These are phyloP conservation scores for Wickerhamiella occidentalis DNA, from an alignment of 805 yeast genomes.

Conservation along the genomic window DNA sequence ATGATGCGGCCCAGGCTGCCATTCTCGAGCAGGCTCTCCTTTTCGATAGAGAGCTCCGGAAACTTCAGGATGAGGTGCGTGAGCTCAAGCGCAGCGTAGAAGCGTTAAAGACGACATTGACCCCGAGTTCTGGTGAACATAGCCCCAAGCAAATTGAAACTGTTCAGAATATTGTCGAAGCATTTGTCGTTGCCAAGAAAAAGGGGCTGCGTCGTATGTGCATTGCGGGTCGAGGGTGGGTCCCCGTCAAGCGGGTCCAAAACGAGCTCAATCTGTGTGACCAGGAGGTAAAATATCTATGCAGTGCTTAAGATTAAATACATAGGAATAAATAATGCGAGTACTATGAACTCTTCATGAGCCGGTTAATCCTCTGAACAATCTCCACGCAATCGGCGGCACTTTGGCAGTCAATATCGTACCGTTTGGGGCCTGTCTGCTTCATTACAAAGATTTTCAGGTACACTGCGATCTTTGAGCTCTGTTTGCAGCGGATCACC, in stretches of 20 bases:
- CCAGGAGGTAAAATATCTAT: not conserved
- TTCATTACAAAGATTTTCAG: constrained; percentile 72
- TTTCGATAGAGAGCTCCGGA: constrained; percentile 6
- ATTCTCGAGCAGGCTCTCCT: constrained; percentile 9
- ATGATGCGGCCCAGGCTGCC: not conserved
- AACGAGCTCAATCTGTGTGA: constrained; percentile 1
- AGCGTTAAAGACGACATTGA: not conserved
- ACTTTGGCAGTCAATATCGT: constrained; percentile 69
- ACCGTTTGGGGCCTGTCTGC: constrained; percentile 59
- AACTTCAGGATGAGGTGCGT: not conserved
- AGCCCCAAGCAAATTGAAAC: not conserved
- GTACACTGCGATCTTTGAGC: constrained; percentile 59
- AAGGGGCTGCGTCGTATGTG: constrained; percentile 9
- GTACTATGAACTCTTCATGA: constrained; percentile 21
- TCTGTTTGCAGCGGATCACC: constrained; percentile 61
- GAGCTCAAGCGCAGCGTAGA: not conserved
- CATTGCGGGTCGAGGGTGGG: constrained; percentile 9
- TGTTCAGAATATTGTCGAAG: not conserved
- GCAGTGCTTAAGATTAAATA: not conserved
- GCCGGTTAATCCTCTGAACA: constrained; percentile 51
- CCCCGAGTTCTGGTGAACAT: not conserved
- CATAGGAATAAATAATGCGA: not conserved
- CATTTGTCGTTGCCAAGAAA: not conserved
- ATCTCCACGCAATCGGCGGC: constrained; percentile 57
- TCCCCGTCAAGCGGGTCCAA: not conserved